Evolutionary conservation across 1,284 basidiomycete genomes (phyloP).

Genomic region (Pholiota adiposa): DNA sequence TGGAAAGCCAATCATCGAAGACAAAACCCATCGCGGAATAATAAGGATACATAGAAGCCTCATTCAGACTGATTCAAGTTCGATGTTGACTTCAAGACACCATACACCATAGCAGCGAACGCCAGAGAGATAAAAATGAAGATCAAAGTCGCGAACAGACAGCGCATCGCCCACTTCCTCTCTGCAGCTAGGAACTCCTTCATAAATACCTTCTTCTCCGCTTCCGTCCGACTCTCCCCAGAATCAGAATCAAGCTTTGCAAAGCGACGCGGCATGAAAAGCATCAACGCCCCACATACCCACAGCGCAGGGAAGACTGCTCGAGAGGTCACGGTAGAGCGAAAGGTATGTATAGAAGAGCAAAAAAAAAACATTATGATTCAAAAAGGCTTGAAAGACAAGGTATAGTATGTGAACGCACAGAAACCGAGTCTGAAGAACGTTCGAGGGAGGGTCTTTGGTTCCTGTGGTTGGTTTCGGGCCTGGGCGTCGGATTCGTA

Average conservation of each 20-base stretch:
- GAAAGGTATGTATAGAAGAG: too few species aligned
- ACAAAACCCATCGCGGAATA: too few species aligned
- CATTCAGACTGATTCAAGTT: background rate
- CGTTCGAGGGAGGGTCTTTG: constrained; percentile 16
- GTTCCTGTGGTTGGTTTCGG: constrained; percentile 8
- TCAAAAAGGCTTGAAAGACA: too few species aligned
- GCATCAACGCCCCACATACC: constrained; percentile 19
- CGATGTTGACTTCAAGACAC: constrained; percentile 12
- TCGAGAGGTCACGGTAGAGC: too few species aligned
- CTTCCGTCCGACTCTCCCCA: constrained; percentile 7
- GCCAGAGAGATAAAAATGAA: constrained; percentile 12
- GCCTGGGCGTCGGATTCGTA: too few species aligned
- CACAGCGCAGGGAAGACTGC: constrained; percentile 22
- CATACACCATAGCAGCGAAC: constrained; percentile 19
- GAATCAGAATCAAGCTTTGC: background rate
- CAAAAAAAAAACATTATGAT: too few species aligned
- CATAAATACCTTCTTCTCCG: constrained; percentile 13
- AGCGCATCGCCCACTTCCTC: constrained; percentile 21
- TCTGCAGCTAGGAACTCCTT: constrained; percentile 15
- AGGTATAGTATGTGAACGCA: too few species aligned
- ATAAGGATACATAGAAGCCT: background rate
- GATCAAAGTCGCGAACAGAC: constrained; percentile 9
- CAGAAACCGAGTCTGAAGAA: constrained; percentile 22
- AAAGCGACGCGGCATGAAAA: constrained; percentile 12
- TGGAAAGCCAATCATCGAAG: too few species aligned